Evolutionary conservation across 257 asterid species (phyloP), one percentile per base, ranked within the genome.

Genomic region (Voacanga thouarsii): DNA sequence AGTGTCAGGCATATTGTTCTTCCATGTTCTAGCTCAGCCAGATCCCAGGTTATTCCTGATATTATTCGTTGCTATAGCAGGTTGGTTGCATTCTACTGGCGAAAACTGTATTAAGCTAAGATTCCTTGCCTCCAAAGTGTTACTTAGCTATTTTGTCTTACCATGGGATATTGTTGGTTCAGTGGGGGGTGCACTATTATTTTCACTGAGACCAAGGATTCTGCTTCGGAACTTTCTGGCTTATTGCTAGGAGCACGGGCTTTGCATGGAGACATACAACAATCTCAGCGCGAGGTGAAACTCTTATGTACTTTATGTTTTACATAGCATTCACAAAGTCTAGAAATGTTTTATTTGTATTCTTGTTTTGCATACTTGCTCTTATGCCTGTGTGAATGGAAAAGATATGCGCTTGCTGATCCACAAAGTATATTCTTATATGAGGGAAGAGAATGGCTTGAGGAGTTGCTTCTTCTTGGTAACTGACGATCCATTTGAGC

Each of bases 201-300:
- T 74, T 96, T 96, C 88, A 92, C 97, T 0, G 99, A 96, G 88
- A 96, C 94, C 19, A 96, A 92, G 89, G 97, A 90, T 50, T 79
- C 85, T 56, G 97, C 97, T 78, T 93, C 98, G 30, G 90, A 96
- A 72, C 97, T 96, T 80, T 89, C 99, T 84, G 96, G 97, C 56
- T 56, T 90, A 45, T 92, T 96, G 88, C 98, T 93, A 71, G 99
- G 97, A 63, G 94, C 99, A 68, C 96, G 97, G 75, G 97, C 99
- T 21, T 85, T 96, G 87, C 99, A 96, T 82, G 98, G 99, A 23
- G 99, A 96, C 85, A 96, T 96, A 80, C 98, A 96, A 39, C 99
- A 96, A 85, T 78, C 93, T 19, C 94, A 96, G 71, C 98, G 99
- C 75, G 99, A 96, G 96, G 99, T 92, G 83, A 82, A 68, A 47